Conservation (phyloP, 2,329 filamentous ascomycete genomes). For the Daldinia eschscholtzii region DNA sequence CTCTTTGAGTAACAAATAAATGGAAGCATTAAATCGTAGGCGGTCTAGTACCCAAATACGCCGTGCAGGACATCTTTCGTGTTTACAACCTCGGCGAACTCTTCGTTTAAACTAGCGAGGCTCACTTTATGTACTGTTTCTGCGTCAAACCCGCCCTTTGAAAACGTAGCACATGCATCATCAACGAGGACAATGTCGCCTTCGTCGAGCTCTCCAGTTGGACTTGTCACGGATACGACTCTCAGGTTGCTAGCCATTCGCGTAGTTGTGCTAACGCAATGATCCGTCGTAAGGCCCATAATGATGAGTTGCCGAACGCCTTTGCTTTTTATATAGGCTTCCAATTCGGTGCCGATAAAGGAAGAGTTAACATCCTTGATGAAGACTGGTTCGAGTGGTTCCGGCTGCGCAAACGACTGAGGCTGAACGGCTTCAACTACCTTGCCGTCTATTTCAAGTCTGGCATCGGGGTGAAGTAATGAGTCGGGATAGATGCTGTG, state of each 20-base stretch:
- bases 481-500: conserved; percentile 54
- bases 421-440: conserved; percentile 48
- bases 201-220: conserved; percentile 48
- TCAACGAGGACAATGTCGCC: conserved; percentile 49
- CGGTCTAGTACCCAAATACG: background rate
- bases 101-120: conserved; percentile 53
- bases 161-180: conserved; percentile 57
- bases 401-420: conserved; percentile 43
- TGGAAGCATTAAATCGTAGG: background rate
- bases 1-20: background rate
- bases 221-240: conserved; percentile 49
- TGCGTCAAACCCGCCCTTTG: conserved; percentile 58
- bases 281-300: conserved; percentile 61
- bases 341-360: conserved; percentile 61
- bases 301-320: conserved; percentile 55
- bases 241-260: conserved; percentile 62
- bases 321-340: conserved; percentile 49
- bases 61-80: background rate
- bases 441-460: conserved; percentile 38
- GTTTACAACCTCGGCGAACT: conserved; percentile 58
- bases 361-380: conserved; percentile 61
- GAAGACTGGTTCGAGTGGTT: conserved; percentile 53
- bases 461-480: conserved; percentile 53
- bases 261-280: conserved; percentile 62
- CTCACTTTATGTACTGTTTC: conserved; percentile 61